Percentiles rank a stretch among this genome's conserved stretches.
These are phyloP conservation scores for Phylloporus sp. DNA, from an alignment of 768 basidiomycete genomes.

Conservation along the genomic window DNA sequence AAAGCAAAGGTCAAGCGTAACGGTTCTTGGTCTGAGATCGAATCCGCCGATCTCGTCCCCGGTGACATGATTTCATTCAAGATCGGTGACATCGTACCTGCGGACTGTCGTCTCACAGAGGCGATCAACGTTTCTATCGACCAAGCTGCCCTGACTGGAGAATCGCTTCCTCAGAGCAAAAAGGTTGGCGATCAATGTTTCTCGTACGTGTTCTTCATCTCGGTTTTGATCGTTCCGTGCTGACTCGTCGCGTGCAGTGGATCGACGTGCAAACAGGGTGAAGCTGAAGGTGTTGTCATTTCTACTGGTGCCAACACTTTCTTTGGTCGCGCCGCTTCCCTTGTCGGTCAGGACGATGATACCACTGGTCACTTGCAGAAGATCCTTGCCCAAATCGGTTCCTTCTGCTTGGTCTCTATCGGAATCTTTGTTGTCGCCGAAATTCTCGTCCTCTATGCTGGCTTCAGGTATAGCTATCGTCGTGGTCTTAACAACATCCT, in stretches of 20 bases:
- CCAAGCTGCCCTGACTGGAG: constrained; percentile 96
- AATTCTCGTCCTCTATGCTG: constrained; percentile 90
- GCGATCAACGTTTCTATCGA: constrained; percentile 98
- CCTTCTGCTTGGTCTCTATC: constrained; percentile 95
- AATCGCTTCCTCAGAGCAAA: constrained; percentile 91
- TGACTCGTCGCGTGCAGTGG: constrained; percentile 45
- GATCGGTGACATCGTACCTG: constrained; percentile 97
- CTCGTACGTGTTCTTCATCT: constrained; percentile 60
- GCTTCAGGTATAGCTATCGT: constrained; percentile 87
- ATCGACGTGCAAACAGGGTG: constrained; percentile 98
- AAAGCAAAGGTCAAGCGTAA: constrained; percentile 92
- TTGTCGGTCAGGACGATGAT: constrained; percentile 97
- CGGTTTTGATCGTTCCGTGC: neutral
- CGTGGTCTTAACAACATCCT: constrained; percentile 96
- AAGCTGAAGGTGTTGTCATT: constrained; percentile 98
- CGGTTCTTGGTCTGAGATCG: constrained; percentile 84
- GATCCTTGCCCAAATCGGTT: constrained; percentile 96
- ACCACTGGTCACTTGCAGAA: constrained; percentile 98
- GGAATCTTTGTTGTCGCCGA: constrained; percentile 94
- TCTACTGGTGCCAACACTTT: constrained; percentile 97
- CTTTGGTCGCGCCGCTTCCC: constrained; percentile 97
- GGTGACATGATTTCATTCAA: constrained; percentile 98
- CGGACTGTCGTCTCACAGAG: constrained; percentile 95
- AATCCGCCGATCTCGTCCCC: constrained; percentile 84
- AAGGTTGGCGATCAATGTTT: constrained; percentile 95